Conservation (phyloP, 2,329 filamentous ascomycete genomes). For the Aureobasidium sp. region DNA sequence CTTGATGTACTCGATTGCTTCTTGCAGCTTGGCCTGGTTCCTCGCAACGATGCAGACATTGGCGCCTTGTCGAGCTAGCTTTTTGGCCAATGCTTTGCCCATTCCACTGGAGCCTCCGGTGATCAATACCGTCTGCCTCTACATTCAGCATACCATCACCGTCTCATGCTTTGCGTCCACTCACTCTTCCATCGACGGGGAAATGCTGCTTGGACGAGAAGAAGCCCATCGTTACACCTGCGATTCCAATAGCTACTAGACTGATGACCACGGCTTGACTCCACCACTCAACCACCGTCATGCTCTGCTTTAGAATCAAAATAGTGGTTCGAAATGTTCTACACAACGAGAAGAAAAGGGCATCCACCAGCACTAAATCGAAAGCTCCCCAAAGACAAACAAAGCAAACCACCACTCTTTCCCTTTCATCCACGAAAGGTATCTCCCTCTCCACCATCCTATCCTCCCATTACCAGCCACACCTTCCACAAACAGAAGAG, state of each 20-base stretch:
- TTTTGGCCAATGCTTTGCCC: constrained; percentile 67
- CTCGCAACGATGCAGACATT: constrained; percentile 81
- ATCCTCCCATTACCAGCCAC: not conserved
- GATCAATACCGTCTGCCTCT: constrained; percentile 67
- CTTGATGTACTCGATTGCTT: constrained; percentile 59
- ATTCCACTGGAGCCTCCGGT: constrained; percentile 92
- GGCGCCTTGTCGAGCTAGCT: constrained; percentile 76
- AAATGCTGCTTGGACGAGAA: constrained; percentile 67
- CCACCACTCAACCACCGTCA: not conserved
- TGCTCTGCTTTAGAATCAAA: too few species aligned
- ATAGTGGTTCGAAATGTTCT: not conserved
- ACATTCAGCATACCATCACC: constrained; percentile 9
- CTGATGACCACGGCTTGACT: not conserved
- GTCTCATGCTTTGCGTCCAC: not conserved
- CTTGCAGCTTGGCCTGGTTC: constrained; percentile 65
- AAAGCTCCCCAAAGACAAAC: not conserved
- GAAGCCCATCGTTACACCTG: constrained; percentile 56
- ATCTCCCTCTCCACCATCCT: not conserved
- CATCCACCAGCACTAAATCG: not conserved
- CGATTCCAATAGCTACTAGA: constrained; percentile 25
- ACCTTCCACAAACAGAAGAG: not conserved
- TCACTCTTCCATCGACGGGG: constrained; percentile 74
- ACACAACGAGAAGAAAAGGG: not conserved
- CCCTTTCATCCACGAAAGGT: not conserved
- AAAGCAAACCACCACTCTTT: constrained; percentile 2